These are phyloP conservation scores for Heterobasidion occidentale DNA, from an alignment of 1,284 basidiomycete species.

Conservation along the genomic window DNA sequence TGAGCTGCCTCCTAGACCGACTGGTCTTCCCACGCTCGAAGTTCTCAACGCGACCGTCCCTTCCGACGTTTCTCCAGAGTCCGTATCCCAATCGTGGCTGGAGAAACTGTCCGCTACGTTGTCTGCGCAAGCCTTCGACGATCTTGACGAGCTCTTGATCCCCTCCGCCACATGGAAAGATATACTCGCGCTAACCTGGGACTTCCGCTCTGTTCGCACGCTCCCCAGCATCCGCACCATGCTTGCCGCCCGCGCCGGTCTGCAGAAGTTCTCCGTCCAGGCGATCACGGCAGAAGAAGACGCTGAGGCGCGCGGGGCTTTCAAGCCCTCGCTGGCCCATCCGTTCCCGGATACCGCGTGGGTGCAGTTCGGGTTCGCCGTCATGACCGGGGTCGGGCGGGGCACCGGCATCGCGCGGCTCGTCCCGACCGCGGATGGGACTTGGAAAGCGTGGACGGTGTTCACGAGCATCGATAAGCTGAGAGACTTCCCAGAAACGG, in stretches of 20 bases:
- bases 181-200: conserved; percentile 56
- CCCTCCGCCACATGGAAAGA: conserved; percentile 40
- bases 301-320: conserved; percentile 18
- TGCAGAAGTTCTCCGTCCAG: conserved; percentile 29
- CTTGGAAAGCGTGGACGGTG: conserved; percentile 51
- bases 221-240: conserved; percentile 31
- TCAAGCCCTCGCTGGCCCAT: conserved; percentile 26
- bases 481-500: conserved; percentile 39
- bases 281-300: not conserved
- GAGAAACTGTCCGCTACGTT: not conserved
- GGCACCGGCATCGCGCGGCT: conserved; percentile 50
- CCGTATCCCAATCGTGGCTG: not conserved
- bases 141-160: not conserved
- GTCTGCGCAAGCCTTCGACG: not conserved
- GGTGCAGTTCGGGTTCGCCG: conserved; percentile 49
- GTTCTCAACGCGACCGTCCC: not conserved
- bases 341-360: conserved; percentile 52
- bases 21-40: not conserved
- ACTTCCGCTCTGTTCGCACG: conserved; percentile 54
- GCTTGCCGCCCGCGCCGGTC: conserved; percentile 34
- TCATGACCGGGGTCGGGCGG: conserved; percentile 42
- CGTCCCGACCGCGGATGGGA: conserved; percentile 36
- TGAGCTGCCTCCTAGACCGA: not conserved
- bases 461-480: conserved; percentile 54
- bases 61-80: not conserved